Evolutionary conservation across 2,329 filamentous ascomycete species (phyloP).

Genomic region (Fusarium secorum): DNA sequence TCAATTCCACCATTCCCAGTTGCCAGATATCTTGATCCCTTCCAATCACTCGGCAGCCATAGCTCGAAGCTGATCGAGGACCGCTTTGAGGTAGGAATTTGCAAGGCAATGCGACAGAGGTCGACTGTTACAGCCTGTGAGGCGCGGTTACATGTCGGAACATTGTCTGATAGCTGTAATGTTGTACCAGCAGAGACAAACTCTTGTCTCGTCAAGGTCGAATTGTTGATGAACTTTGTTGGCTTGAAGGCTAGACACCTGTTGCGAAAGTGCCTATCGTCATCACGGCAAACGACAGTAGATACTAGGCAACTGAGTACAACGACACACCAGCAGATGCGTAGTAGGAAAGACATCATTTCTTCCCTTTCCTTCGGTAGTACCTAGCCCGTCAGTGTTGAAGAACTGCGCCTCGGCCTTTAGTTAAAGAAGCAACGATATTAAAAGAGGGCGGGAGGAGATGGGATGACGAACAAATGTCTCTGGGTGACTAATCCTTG

Average conservation of each 20-base stretch:
- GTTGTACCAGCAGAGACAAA: not conserved
- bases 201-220: conserved; percentile 17
- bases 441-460: not conserved
- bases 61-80: conserved; percentile 49
- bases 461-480: not conserved
- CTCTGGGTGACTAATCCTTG: not conserved
- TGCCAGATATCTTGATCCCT: conserved; percentile 52
- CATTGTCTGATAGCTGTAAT: not conserved
- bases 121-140: conserved; percentile 5
- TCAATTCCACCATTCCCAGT: conserved; percentile 59
- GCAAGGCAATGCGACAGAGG: conserved; percentile 9
- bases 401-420: not conserved
- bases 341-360: not conserved
- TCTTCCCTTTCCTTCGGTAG: not conserved
- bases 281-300: not conserved
- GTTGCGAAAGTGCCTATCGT: not conserved
- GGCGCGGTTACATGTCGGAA: conserved; percentile 12
- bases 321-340: not conserved
- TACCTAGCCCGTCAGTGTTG: too few relatives aligned
- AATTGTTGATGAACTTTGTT: not conserved
- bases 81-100: conserved; percentile 11
- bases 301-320: not conserved
- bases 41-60: conserved; percentile 57
- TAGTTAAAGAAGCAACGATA: not conserved
- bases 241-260: conserved; percentile 4